Conservation (phyloP, 2,329 filamentous ascomycete genomes). For the Diaporthe sp. region DNA sequence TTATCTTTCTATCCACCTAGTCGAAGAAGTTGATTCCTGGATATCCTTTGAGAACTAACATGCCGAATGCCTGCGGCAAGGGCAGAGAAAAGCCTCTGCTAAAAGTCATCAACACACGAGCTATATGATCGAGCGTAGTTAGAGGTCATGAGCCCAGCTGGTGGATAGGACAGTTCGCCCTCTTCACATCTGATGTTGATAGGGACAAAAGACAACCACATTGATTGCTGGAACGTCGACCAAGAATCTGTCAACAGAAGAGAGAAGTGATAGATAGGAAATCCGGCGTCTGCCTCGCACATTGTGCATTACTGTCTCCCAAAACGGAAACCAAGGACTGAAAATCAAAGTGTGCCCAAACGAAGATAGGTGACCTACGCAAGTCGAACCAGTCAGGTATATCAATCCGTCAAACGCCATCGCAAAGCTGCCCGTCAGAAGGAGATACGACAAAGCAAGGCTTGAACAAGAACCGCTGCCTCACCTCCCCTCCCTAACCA, state of each 20-base stretch:
- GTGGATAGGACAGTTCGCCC: no score
- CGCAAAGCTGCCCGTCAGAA: not conserved
- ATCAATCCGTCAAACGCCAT: constrained; percentile 28
- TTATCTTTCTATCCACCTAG: no score
- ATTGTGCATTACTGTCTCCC: not conserved
- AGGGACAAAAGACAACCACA: not conserved
- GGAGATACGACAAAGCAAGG: not conserved
- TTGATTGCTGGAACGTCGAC: not conserved
- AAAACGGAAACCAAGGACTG: not conserved
- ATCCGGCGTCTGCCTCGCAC: constrained; percentile 23
- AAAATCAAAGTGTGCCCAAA: not conserved
- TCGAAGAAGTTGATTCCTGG: no score
- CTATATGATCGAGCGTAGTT: no score
- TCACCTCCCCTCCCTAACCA: not conserved
- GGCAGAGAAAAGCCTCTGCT: no score
- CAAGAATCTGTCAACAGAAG: not conserved
- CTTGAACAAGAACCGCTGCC: not conserved
- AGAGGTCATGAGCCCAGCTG: not conserved
- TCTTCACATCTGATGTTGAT: not conserved
- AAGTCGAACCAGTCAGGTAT: not conserved
- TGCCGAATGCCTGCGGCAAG: no score
- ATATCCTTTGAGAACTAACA: no score
- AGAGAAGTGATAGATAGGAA: not conserved
- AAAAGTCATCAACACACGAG: not conserved
- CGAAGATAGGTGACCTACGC: not conserved